A percentile compares a stretch with the other conserved stretches of the same genome.
phyloP scores from a whole-genome alignment of 352 stramenopile genomes.

The Phytophthora sp. region DNA sequence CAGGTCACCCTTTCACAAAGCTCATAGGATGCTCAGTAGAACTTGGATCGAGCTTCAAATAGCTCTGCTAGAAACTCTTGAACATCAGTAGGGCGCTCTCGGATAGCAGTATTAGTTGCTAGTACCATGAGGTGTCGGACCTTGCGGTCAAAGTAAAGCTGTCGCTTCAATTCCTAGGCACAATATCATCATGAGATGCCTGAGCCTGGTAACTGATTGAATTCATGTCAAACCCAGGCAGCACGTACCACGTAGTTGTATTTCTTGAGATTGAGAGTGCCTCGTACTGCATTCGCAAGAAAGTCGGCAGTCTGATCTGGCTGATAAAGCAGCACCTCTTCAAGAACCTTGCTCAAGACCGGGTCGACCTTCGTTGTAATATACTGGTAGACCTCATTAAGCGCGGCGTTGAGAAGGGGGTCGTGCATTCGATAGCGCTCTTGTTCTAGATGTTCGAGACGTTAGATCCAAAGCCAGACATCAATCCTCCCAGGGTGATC shows the following conservation, averaged over 20 bases:
- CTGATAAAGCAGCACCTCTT: constrained; percentile 77
- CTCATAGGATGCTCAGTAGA: constrained; percentile 40
- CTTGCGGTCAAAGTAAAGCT: constrained; percentile 81
- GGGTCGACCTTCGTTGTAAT: constrained; percentile 72
- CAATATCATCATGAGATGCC: neutral
- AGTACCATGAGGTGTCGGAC: constrained; percentile 73
- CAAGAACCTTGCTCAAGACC: constrained; percentile 62
- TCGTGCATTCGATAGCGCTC: constrained; percentile 63
- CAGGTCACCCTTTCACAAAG: no score
- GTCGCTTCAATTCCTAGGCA: constrained; percentile 62
- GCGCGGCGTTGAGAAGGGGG: constrained; percentile 44
- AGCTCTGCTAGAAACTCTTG: constrained; percentile 64
- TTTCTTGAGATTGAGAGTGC: constrained; percentile 72
- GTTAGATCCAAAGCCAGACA: neutral
- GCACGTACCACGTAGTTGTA: constrained; percentile 75
- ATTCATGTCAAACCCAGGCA: neutral
- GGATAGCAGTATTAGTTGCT: constrained; percentile 64
- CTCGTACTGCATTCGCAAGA: constrained; percentile 64
- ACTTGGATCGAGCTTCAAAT: constrained; percentile 74
- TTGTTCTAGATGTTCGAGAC: constrained; percentile 51
- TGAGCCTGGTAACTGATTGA: neutral
- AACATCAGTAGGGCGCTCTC: constrained; percentile 63
- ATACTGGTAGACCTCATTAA: constrained; percentile 76
- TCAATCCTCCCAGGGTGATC: neutral
- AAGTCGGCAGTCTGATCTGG: constrained; percentile 78